These are phyloP conservation scores for Phytopythium sindhum DNA, from an alignment of 352 stramenopile genomes.

Conservation along the genomic window DNA sequence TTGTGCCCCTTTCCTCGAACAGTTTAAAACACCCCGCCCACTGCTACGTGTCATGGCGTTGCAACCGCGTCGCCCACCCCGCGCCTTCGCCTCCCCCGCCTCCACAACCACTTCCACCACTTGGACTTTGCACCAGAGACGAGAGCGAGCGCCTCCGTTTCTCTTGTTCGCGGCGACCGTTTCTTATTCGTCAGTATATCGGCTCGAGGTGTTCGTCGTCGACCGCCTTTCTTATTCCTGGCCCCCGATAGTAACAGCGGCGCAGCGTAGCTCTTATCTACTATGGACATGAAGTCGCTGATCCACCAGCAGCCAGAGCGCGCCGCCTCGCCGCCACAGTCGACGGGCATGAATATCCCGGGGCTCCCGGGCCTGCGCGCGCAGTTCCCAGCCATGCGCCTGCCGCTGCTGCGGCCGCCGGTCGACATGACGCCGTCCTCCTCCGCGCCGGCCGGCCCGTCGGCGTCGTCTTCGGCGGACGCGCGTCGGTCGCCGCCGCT, in stretches of 20 bases:
- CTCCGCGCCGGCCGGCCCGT: background rate
- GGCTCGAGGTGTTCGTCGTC: no score
- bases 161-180: background rate
- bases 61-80: background rate
- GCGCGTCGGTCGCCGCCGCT: constrained; percentile 38
- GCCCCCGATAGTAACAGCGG: no score
- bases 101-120: background rate
- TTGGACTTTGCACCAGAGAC: background rate
- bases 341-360: background rate
- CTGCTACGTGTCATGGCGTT: background rate
- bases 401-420: constrained; percentile 26
- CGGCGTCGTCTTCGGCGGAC: background rate
- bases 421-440: constrained; percentile 1
- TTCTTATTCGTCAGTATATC: background rate
- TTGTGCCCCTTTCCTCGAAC: background rate
- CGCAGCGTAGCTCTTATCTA: background rate
- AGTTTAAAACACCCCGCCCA: constrained; percentile 4
- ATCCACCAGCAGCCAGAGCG: constrained; percentile 35
- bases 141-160: background rate
- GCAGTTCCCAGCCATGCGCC: constrained; percentile 48
- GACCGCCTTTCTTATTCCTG: constrained; percentile 7
- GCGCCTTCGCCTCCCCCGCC: background rate
- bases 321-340: constrained; percentile 21
- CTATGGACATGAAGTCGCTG: constrained; percentile 77
- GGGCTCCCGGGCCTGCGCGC: constrained; percentile 33